Evolutionary conservation across 192 early-diverging fungal genomes (phyloP), one percentile per base, ranked within the genome.

Genomic region (Funneliformis geosporum): DNA sequence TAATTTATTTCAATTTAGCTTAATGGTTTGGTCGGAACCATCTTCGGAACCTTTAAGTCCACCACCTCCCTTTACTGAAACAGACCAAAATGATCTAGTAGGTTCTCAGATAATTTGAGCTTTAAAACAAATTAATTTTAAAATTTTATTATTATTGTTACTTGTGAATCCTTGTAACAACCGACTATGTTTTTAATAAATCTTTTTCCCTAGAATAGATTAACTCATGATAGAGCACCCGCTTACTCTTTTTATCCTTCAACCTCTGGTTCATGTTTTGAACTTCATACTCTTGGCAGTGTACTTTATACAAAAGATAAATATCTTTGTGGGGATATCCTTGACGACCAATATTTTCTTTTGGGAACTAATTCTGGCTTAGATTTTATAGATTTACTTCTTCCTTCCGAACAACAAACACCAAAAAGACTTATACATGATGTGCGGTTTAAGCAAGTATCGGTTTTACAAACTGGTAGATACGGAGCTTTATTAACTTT

Each of bases 301-400:
- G 27, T 23, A 25, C 40, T 76, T 39, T 39, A 65, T 44, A 76
- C 21, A 5, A 76, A 76, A 40, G 75, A 76, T 25, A 76, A 76
- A 62, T 76, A 65, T 44, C 18, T 64, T 43, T 76, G 75, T 65
- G 75, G 75, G 5, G 33, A 64, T 62, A 21, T 76, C 18, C 60
- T 76, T 21, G 75, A 76, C 64, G 42, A 76, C 44, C 18, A 60
- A 64, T 76, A 64, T 43, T 76, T 76, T 65, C 38, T 76, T 42
- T 44, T 76, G 7, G 75, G 75, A 25, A 64, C 75, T 16, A 64
- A 11, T 44, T 2, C 16, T 43, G 42, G 75, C 14, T 61, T 76
- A 43, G 75, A 76, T 39, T 76, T 60, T 42, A 76, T 76, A 23
- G 75, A 76, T 61, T 65, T 76, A 33, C 64, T 60, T 21, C 23